These are phyloP conservation scores for Cinchona pubescens DNA, from an alignment of 257 asterid species.

Conservation along the genomic window DNA sequence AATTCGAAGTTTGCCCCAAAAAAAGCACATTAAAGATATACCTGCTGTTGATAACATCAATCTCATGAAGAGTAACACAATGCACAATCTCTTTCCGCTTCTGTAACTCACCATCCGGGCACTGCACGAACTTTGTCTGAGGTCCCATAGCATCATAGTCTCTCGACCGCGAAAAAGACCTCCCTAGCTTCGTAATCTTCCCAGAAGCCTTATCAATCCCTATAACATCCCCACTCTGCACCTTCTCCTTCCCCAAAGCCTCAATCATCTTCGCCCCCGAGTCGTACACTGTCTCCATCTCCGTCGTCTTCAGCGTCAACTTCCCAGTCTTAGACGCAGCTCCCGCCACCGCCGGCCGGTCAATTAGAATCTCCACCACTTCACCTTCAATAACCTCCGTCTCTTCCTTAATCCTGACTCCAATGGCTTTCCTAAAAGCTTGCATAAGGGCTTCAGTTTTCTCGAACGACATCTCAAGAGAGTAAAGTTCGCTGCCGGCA, in stretches of 20 bases:
- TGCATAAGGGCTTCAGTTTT: slow-evolving; percentile 90
- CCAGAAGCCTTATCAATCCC: slow-evolving; percentile 93
- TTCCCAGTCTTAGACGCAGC: slow-evolving; percentile 84
- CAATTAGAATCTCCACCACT: slow-evolving; percentile 77
- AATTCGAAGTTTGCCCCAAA: too few relatives aligned
- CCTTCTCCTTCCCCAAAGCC: slow-evolving; percentile 84
- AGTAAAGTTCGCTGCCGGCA: slow-evolving; percentile 85
- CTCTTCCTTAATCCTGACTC: slow-evolving; percentile 84
- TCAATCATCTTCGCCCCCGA: slow-evolving; percentile 91
- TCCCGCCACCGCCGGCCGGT: slow-evolving; percentile 76
- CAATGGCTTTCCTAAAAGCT: slow-evolving; percentile 82
- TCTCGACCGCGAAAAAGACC: slow-evolving; percentile 82
- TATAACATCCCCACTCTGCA: slow-evolving; percentile 90
- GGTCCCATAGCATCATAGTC: slow-evolving; percentile 98
- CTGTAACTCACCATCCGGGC: slow-evolving; percentile 98
- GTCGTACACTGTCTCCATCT: slow-evolving; percentile 86
- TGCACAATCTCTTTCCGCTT: slow-evolving; percentile 96
- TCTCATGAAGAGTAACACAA: slow-evolving; percentile 87
- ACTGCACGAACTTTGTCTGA: slow-evolving; percentile 88
- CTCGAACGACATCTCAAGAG: slow-evolving; percentile 89
- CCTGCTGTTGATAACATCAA: slow-evolving; percentile 95
- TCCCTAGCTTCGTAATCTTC: slow-evolving; percentile 76
- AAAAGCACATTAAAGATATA: slow-evolving; percentile 6
- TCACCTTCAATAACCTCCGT: slow-evolving; percentile 91
- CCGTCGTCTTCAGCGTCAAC: slow-evolving; percentile 76